A percentile compares a stretch with the other conserved stretches of the same genome.
Evolutionary conservation across 2,329 filamentous ascomycete genomes (phyloP).

Genomic region (Sclerotinia borealis): DNA sequence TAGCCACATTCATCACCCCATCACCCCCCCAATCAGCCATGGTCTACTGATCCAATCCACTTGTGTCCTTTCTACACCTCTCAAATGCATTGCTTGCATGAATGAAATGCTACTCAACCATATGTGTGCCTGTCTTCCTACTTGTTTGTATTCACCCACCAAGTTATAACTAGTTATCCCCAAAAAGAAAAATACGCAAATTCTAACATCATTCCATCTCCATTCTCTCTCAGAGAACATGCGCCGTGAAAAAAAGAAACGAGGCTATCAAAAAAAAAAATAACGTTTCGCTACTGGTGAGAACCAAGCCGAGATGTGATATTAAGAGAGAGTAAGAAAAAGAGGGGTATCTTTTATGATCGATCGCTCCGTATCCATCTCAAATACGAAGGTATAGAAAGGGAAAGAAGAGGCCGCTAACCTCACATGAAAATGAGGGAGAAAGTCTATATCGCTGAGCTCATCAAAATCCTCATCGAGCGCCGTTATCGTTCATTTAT

Average conservation of each 20-base stretch:
- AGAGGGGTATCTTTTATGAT: slow-evolving; percentile 10
- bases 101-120: not conserved
- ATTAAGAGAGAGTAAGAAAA: slow-evolving; percentile 6
- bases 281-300: not conserved
- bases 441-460: slow-evolving; percentile 6
- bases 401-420: not conserved
- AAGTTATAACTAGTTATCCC: not conserved
- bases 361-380: slow-evolving; percentile 1
- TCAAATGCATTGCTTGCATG: not conserved
- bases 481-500: not conserved
- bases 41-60: not conserved
- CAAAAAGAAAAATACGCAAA: not conserved
- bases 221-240: not conserved
- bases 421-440: not conserved
- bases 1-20: not conserved
- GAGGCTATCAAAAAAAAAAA: not conserved
- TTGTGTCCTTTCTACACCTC: not conserved
- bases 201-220: not conserved
- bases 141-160: not conserved
- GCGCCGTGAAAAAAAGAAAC: not conserved
- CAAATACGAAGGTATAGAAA: slow-evolving; percentile 3
- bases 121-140: no score
- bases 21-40: not conserved
- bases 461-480: not conserved
- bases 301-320: not conserved